Conservation (phyloP, 139 green algal species). For the Picochlorum sp. region DNA sequence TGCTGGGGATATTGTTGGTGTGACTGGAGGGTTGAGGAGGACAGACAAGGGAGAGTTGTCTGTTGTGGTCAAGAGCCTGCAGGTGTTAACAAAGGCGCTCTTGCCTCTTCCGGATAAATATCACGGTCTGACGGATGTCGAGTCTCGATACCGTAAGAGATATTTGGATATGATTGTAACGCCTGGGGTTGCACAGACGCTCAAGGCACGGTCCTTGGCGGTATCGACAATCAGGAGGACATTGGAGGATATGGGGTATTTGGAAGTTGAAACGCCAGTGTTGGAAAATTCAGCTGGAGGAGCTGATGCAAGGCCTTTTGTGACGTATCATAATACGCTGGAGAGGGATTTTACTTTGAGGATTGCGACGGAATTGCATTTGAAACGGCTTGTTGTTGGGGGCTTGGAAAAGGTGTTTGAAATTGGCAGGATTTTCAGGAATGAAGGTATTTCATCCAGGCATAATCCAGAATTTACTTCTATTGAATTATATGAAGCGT, state of each 20-base stretch:
- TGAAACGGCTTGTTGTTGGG: slow-evolving; percentile 84
- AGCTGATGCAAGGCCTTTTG: slow-evolving; percentile 91
- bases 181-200: slow-evolving; percentile 64
- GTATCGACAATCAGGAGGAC: slow-evolving; percentile 65
- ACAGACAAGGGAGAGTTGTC: slow-evolving; percentile 94
- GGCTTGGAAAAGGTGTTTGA: slow-evolving; percentile 97
- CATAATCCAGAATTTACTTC: slow-evolving; percentile 99
- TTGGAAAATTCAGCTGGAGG: slow-evolving; percentile 80
- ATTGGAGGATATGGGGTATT: slow-evolving; percentile 71
- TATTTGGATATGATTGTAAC: slow-evolving; percentile 97
- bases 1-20: slow-evolving; percentile 33
- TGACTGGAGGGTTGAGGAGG: slow-evolving; percentile 55
- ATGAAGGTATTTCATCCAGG: slow-evolving; percentile 86
- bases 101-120: slow-evolving; percentile 96
- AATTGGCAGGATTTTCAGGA: slow-evolving; percentile 94
- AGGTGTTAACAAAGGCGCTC: slow-evolving; percentile 93
- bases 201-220: slow-evolving; percentile 67
- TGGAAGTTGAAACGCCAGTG: slow-evolving; percentile 77
- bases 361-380: slow-evolving; percentile 97
- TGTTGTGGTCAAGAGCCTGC: slow-evolving; percentile 47
- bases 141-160: slow-evolving; percentile 84
- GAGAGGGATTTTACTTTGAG: slow-evolving; percentile 75
- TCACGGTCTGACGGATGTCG: slow-evolving; percentile 90
- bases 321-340: slow-evolving; percentile 94
- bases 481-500: slow-evolving; percentile 93